Evolutionary conservation across 1,284 basidiomycete species (phyloP), one percentile per base, ranked within the genome.

Genomic region (Leccinum fuscescens): DNA sequence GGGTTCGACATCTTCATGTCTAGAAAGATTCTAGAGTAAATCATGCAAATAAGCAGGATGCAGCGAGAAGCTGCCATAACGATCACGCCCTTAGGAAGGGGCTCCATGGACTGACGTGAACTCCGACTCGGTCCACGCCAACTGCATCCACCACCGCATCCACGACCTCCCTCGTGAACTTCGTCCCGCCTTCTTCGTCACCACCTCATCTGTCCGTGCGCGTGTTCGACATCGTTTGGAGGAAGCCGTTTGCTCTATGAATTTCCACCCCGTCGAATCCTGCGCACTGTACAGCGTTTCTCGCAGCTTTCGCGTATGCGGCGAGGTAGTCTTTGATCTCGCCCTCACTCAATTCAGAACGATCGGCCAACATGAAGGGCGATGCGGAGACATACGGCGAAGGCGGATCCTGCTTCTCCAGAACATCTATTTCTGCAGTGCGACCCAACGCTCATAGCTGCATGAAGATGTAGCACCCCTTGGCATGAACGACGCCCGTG

Each of bases 1-100:
- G 83, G 86, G 56, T 71, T 53, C 0, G 53, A 11, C 64, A 69
- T 69, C 15, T 44, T 58, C 67, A 71, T 66, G 31, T 48, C 74
- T 76, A 11, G 20, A 20, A 20, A 20, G 20, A 20, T 24, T 24
- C 24, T 24, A 20, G 20, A 20, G 1, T 24, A 24, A 24, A 24
- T 24, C 24, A 24, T 24, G 24, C 24, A 24, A 24, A 24, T 24
- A 4, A 24, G 24, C 24, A 24, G 0, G 24, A 0, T 4, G 6
- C 24, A 24, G 24, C 6, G 24, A 24, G 6, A 24, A 42, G 39
- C 8, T 4, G 24, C 24, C 24, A 24, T 24, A 24, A 24, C 24
- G 24, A 24, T 24, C 24, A 24, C 24, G 0, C 24, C 5, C 24
- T 4, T 4, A 24, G 24, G 24, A 24, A 24, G 24, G 24, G 24